Evolutionary conservation across 768 basidiomycete species (phyloP).

Genomic region (Mycena olivaceomarginata): DNA sequence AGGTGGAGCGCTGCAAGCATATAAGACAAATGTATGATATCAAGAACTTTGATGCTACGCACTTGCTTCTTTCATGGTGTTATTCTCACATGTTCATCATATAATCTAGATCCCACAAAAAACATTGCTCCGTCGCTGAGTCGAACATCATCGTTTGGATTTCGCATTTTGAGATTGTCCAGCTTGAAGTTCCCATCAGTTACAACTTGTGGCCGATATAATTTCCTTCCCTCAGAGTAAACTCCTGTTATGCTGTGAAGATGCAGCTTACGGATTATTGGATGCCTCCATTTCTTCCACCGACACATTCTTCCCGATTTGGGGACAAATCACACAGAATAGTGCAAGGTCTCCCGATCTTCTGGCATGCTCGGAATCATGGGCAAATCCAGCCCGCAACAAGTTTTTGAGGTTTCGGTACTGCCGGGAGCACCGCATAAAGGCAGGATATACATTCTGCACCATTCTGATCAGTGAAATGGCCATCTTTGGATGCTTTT

Average conservation of each 20-base stretch:
- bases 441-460: slow-evolving; percentile 5
- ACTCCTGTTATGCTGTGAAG: neutral
- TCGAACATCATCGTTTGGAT: slow-evolving; percentile 47
- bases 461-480: neutral
- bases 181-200: slow-evolving; percentile 54
- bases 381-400: neutral
- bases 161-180: slow-evolving; percentile 50
- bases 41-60: neutral
- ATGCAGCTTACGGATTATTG: slow-evolving; percentile 1
- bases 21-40: neutral
- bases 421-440: slow-evolving; percentile 12
- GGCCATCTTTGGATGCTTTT: neutral
- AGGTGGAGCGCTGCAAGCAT: slow-evolving; percentile 15
- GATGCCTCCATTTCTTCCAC: neutral
- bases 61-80: slow-evolving; percentile 38
- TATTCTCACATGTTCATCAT: slow-evolving; percentile 48
- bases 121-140: slow-evolving; percentile 51
- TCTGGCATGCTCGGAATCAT: neutral
- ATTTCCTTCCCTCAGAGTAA: slow-evolving; percentile 13
- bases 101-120: slow-evolving; percentile 46
- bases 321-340: slow-evolving; percentile 10
- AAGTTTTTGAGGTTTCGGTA: neutral
- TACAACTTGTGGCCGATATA: slow-evolving; percentile 42
- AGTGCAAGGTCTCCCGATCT: neutral
- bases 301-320: slow-evolving; percentile 7